Percentiles rank a stretch among this genome's conserved stretches.
Evolutionary conservation across 768 basidiomycete species (phyloP).

Genomic region (Lactifluus pinguis): DNA sequence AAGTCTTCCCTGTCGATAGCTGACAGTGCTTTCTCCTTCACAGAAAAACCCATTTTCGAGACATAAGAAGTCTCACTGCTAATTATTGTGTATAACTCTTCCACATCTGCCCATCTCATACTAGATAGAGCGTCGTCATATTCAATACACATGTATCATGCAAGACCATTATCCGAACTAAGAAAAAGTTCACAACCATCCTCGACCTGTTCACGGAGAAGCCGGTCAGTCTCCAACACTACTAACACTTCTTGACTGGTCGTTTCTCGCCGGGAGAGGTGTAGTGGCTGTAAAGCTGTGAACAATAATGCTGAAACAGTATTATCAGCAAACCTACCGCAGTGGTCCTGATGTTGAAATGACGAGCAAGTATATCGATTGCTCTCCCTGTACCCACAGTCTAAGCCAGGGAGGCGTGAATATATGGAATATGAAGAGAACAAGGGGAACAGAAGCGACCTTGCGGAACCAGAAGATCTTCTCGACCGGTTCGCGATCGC

Average conservation of each 20-base stretch:
- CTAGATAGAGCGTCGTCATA: too few species aligned
- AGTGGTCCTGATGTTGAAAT: slow-evolving; percentile 28
- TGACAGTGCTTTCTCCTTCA: too few species aligned
- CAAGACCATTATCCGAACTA: neutral
- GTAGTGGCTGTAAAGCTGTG: slow-evolving; percentile 31
- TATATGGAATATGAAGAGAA: neutral
- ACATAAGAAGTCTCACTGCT: too few species aligned
- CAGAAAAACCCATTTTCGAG: too few species aligned
- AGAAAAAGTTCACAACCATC: slow-evolving; percentile 36
- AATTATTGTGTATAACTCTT: too few species aligned
- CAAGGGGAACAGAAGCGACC: slow-evolving; percentile 29
- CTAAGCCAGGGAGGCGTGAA: slow-evolving; percentile 27
- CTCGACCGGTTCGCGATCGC: slow-evolving; percentile 29
- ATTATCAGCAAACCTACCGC: neutral
- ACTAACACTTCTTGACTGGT: slow-evolving; percentile 23
- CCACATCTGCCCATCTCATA: too few species aligned
- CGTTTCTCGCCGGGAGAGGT: slow-evolving; percentile 26
- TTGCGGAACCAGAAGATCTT: slow-evolving; percentile 63
- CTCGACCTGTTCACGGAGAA: slow-evolving; percentile 41
- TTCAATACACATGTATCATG: neutral
- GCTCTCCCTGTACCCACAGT: slow-evolving; percentile 48
- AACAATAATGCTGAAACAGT: slow-evolving; percentile 22
- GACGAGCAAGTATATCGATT: slow-evolving; percentile 43
- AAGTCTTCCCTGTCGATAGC: too few species aligned
- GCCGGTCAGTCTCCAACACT: slow-evolving; percentile 39